Conservation (phyloP, 2,329 filamentous ascomycete genomes). For the Pseudogymnoascus sp. region DNA sequence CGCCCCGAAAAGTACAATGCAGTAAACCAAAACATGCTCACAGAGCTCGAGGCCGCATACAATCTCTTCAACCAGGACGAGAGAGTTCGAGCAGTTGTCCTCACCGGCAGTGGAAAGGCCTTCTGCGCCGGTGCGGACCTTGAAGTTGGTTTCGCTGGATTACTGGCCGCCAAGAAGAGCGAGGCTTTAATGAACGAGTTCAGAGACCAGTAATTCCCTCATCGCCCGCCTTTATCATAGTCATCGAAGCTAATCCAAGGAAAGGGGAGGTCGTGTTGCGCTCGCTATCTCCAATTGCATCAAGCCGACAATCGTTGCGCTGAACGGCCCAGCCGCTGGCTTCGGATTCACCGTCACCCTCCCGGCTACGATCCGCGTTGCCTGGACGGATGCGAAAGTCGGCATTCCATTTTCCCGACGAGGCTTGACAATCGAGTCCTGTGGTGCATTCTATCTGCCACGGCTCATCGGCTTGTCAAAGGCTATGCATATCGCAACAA, state of each 20-base stretch:
- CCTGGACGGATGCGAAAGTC: constrained; percentile 51
- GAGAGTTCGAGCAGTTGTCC: constrained; percentile 46
- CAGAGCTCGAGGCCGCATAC: constrained; percentile 49
- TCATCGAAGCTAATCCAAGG: constrained; percentile 21
- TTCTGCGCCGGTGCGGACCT: constrained; percentile 46
- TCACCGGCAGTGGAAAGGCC: constrained; percentile 43
- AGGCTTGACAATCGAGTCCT: constrained; percentile 65
- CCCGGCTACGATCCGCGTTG: constrained; percentile 44
- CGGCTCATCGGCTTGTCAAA: constrained; percentile 56
- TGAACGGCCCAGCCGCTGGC: constrained; percentile 52
- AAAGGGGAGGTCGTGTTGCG: constrained; percentile 44
- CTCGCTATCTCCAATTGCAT: constrained; percentile 48
- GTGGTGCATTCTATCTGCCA: constrained; percentile 63
- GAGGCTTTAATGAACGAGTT: constrained; percentile 16
- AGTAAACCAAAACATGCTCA: constrained; percentile 57
- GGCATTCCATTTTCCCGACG: constrained; percentile 67
- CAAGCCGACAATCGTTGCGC: constrained; percentile 51
- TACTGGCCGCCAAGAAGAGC: not conserved
- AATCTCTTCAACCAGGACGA: constrained; percentile 42
- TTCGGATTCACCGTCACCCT: constrained; percentile 56
- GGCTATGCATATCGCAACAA: constrained; percentile 59
- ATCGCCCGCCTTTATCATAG: constrained; percentile 11
- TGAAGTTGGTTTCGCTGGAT: constrained; percentile 13
- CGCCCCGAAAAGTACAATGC: constrained; percentile 60
- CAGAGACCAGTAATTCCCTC: constrained; percentile 17